These are phyloP conservation scores for Telfairia occidentalis DNA, from an alignment of 331 rosid species.

Conservation along the genomic window DNA sequence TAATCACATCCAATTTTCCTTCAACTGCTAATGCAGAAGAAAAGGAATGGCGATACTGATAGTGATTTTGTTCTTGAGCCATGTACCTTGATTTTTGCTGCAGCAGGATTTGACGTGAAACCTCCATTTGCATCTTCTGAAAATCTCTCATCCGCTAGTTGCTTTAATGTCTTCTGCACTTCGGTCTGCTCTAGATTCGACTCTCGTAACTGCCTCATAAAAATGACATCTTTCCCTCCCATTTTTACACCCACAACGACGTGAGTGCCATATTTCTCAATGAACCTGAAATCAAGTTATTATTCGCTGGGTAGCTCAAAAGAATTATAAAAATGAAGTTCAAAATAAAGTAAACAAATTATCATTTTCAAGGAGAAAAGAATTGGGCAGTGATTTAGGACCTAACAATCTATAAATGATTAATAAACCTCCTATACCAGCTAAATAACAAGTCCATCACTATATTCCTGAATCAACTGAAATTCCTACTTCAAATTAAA, in stretches of 20 bases:
- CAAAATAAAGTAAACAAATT: too few species aligned
- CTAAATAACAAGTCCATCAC: too few species aligned
- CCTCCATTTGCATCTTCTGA: conserved; percentile 29
- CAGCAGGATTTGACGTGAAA: conserved; percentile 22
- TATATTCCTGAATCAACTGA: too few species aligned
- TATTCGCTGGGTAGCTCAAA: too few species aligned
- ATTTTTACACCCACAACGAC: conserved; percentile 53
- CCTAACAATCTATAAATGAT: too few species aligned
- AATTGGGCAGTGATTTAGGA: too few species aligned
- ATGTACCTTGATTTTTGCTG: conserved; percentile 44
- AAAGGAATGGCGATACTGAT: background rate
- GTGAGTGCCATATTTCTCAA: conserved; percentile 62
- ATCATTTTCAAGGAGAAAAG: background rate
- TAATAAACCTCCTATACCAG: too few species aligned
- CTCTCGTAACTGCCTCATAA: conserved; percentile 47
- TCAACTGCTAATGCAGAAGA: background rate
- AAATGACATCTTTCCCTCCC: conserved; percentile 56
- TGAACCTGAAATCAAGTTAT: conserved; percentile 42
- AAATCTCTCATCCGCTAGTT: conserved; percentile 62
- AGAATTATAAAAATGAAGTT: too few species aligned
- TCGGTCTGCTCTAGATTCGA: conserved; percentile 48
- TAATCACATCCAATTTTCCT: background rate
- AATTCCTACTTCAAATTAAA: too few species aligned
- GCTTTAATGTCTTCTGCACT: conserved; percentile 62
- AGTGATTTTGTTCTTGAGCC: background rate